These are phyloP conservation scores for Rhododendron kiyosumense DNA, from an alignment of 148 eudicot genomes.

Conservation along the genomic window DNA sequence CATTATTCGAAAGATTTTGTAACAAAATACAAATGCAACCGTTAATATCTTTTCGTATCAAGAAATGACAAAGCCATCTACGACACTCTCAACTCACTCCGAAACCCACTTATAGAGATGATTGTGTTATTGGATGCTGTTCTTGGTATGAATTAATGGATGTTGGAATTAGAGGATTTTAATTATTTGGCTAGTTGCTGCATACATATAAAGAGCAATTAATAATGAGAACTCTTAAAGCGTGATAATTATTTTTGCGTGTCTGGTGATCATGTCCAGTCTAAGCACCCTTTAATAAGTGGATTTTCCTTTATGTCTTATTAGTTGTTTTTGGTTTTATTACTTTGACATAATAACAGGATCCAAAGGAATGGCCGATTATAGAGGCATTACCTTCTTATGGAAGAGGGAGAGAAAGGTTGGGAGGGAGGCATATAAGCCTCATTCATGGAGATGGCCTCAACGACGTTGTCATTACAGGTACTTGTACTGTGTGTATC, in stretches of 20 bases:
- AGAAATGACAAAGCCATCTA: not conserved
- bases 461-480: slow-evolving; percentile 80
- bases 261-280: not conserved
- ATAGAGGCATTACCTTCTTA: slow-evolving; percentile 91
- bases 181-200: not conserved
- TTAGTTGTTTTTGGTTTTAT: not conserved
- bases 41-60: not conserved
- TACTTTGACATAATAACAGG: slow-evolving; percentile 46
- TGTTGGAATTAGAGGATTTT: not conserved
- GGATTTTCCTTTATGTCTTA: not conserved
- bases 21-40: not conserved
- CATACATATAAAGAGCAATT: not conserved
- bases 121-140: not conserved
- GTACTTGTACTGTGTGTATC: slow-evolving; percentile 23
- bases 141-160: not conserved
- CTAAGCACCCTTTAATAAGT: not conserved
- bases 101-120: not conserved
- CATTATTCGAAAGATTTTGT: not conserved
- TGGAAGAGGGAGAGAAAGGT: slow-evolving; percentile 96
- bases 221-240: not conserved
- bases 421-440: slow-evolving; percentile 91
- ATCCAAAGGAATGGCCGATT: slow-evolving; percentile 90
- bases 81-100: not conserved
- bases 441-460: slow-evolving; percentile 86
- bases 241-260: not conserved